Conservation (phyloP, 345 rosid genomes). For the Angophora floribunda region DNA sequence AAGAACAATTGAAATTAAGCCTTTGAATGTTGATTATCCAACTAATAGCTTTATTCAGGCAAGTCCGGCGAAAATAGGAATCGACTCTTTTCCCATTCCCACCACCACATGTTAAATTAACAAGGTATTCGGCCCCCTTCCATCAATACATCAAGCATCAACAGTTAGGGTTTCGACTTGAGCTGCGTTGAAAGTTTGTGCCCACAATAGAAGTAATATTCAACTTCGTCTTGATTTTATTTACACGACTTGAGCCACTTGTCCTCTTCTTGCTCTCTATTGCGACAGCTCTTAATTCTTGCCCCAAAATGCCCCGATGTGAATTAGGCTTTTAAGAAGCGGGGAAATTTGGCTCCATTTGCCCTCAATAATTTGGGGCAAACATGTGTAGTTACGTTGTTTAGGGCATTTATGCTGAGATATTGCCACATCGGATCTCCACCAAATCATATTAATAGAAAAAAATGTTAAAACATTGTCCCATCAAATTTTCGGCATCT, state of each 20-base stretch:
- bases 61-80: neutral
- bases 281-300: neutral
- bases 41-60: slow-evolving; percentile 9
- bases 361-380: neutral
- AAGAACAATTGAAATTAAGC: neutral
- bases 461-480: neutral
- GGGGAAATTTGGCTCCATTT: neutral
- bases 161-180: neutral
- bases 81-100: slow-evolving; percentile 13
- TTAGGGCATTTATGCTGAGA: neutral
- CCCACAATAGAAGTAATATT: neutral
- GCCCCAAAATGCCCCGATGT: neutral
- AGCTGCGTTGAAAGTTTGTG: neutral
- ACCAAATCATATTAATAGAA: neutral
- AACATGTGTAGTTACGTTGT: neutral
- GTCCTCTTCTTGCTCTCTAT: neutral
- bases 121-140: no score
- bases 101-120: neutral
- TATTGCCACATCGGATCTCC: neutral
- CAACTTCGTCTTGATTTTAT: neutral
- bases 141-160: neutral
- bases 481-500: rapidly evolving
- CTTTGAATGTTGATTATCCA: slow-evolving; percentile 16
- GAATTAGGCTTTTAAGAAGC: neutral
- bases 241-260: neutral